Conservation (phyloP, 768 basidiomycete species). For the Psilocybe tampanensis region DNA sequence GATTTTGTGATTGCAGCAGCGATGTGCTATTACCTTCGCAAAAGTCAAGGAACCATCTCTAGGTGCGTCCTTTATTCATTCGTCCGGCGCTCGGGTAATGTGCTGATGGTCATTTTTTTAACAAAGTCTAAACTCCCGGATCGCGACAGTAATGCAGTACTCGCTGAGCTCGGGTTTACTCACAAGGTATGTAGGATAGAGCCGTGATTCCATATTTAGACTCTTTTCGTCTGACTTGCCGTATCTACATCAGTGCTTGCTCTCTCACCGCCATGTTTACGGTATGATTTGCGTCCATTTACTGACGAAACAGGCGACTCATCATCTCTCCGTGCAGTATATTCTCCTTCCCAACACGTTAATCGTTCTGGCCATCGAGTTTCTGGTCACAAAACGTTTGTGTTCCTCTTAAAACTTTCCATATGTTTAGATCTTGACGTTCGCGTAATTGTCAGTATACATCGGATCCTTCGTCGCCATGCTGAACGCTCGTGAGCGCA, state of each 20-base stretch:
- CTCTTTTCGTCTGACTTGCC: not conserved
- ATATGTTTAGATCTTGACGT: not conserved
- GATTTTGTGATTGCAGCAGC: constrained; percentile 43
- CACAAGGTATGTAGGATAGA: constrained; percentile 32
- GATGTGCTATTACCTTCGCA: constrained; percentile 39
- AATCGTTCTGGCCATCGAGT: constrained; percentile 43
- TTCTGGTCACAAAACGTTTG: constrained; percentile 47
- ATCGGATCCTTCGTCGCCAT: constrained; percentile 49
- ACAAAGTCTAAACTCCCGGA: constrained; percentile 36
- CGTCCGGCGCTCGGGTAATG: not conserved
- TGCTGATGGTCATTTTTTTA: not conserved
- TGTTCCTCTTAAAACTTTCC: not conserved
- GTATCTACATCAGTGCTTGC: constrained; percentile 41
- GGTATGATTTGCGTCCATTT: constrained; percentile 25
- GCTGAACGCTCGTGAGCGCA: constrained; percentile 44
- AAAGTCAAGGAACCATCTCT: constrained; percentile 28
- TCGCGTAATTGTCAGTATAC: constrained; percentile 36
- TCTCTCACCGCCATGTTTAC: constrained; percentile 46
- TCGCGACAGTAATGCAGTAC: constrained; percentile 39
- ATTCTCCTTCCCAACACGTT: constrained; percentile 45
- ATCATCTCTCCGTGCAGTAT: constrained; percentile 30
- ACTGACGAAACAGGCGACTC: not conserved
- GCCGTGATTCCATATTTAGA: too few relatives aligned
- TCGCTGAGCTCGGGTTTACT: constrained; percentile 39
- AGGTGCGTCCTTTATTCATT: constrained; percentile 16